A percentile compares a stretch with the other conserved stretches of the same genome.
Conservation (phyloP, 768 basidiomycete genomes). For the Suillus lakei region DNA sequence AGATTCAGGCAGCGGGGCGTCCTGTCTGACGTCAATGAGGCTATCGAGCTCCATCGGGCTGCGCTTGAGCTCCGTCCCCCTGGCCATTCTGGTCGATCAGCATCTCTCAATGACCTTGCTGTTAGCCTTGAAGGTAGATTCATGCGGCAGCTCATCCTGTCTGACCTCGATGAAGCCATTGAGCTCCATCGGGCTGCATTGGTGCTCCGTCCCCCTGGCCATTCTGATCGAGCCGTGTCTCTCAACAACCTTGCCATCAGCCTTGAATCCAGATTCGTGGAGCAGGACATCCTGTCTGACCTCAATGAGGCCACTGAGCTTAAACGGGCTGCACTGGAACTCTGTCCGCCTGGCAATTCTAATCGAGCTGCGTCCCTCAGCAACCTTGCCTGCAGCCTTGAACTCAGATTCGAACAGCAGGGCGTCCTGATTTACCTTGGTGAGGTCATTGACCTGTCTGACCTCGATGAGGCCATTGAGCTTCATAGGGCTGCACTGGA, state of each 20-base stretch:
- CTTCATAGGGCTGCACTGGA: conserved; percentile 2
- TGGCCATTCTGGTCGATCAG: conserved; percentile 14
- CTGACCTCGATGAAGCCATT: conserved; percentile 22
- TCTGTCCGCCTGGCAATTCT: conserved; percentile 1
- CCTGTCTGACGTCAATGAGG: conserved; percentile 11
- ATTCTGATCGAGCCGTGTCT: not conserved
- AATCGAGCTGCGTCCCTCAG: conserved; percentile 3
- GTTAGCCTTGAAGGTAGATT: conserved; percentile 12
- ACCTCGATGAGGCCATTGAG: conserved; percentile 13
- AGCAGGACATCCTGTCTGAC: not conserved
- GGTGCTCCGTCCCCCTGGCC: conserved; percentile 3
- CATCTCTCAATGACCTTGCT: conserved; percentile 10
- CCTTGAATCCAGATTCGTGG: not conserved
- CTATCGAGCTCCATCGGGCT: conserved; percentile 11
- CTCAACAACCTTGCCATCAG: conserved; percentile 18
- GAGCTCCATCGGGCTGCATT: conserved; percentile 2
- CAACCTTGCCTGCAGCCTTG: conserved; percentile 18
- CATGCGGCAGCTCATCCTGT: conserved; percentile 1
- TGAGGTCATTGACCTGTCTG: not conserved
- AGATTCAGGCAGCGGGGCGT: not conserved
- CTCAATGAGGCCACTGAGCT: conserved; percentile 4
- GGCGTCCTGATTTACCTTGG: not conserved
- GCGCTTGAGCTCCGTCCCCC: conserved; percentile 11
- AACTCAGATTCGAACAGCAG: conserved; percentile 14
- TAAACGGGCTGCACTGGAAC: not conserved